These are phyloP conservation scores for Cephalotrichum gorgonifer DNA, from an alignment of 2,329 filamentous ascomycete genomes.

Conservation along the genomic window DNA sequence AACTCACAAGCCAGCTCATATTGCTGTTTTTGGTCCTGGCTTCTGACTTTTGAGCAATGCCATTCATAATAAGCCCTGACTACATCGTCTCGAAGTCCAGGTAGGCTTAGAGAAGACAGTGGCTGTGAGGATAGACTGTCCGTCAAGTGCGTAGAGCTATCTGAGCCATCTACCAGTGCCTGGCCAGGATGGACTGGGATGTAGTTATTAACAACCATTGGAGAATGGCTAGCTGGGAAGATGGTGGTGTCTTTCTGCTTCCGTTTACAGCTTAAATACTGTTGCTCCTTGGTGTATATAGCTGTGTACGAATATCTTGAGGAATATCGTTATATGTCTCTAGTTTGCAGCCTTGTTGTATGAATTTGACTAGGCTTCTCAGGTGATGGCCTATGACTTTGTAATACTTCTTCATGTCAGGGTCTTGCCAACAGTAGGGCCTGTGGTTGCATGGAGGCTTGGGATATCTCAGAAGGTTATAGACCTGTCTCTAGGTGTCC, in stretches of 20 bases:
- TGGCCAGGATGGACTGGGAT: background rate
- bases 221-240: background rate
- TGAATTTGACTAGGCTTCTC: conserved; percentile 10
- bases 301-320: conserved; percentile 12
- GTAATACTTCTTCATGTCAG: background rate
- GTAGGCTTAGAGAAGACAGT: background rate
- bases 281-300: conserved; percentile 10
- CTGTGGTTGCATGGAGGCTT: background rate
- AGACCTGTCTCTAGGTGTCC: background rate
- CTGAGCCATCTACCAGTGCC: background rate
- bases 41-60: background rate
- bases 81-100: background rate
- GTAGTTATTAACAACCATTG: background rate
- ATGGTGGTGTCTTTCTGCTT: background rate
- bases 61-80: background rate
- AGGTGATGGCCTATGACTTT: conserved; percentile 4
- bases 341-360: conserved; percentile 11
- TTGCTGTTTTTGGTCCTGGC: background rate
- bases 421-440: conserved; percentile 9
- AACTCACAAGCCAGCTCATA: background rate
- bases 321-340: conserved; percentile 12
- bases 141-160: background rate
- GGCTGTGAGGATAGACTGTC: background rate
- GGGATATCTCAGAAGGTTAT: background rate
- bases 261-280: background rate